Conservation (phyloP, 345 rosid species). For the Gynandropsis gynandra region DNA sequence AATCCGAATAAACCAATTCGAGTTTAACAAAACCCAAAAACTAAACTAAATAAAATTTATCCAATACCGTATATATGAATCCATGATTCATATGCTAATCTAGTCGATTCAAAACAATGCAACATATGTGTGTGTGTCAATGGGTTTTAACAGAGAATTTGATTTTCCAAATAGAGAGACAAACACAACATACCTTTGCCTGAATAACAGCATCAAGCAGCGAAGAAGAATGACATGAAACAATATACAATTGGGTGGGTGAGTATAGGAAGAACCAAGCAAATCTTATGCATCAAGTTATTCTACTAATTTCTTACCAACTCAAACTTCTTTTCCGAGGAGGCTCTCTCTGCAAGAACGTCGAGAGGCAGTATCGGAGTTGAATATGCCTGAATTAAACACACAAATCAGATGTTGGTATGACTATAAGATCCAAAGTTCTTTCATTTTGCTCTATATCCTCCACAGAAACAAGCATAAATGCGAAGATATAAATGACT, state of each 20-base stretch:
- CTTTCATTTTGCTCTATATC: neutral
- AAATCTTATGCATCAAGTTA: slow-evolving; percentile 1
- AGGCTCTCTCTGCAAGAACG: slow-evolving; percentile 67
- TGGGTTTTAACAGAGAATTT: neutral
- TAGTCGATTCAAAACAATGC: too few species aligned
- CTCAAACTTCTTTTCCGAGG: slow-evolving; percentile 65
- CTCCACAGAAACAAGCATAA: neutral
- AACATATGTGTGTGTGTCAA: too few species aligned
- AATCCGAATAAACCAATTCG: too few species aligned
- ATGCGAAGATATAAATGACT: neutral
- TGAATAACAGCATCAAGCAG: slow-evolving; percentile 24
- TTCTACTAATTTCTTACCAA: slow-evolving; percentile 36
- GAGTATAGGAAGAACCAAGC: neutral
- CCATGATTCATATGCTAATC: too few species aligned
- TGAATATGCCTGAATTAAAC: slow-evolving; percentile 51
- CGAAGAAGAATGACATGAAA: slow-evolving; percentile 31
- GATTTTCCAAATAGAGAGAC: neutral
- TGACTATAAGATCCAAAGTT: neutral
- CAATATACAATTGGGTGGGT: slow-evolving; percentile 6
- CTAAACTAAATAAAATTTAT: too few species aligned
- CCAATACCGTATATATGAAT: too few species aligned
- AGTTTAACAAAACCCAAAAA: too few species aligned
- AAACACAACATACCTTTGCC: slow-evolving; percentile 55
- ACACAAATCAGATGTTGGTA: neutral
- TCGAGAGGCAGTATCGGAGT: slow-evolving; percentile 75